These are phyloP conservation scores for Neurospora sp. DNA, from an alignment of 495 filamentous ascomycete genomes.

Conservation along the genomic window DNA sequence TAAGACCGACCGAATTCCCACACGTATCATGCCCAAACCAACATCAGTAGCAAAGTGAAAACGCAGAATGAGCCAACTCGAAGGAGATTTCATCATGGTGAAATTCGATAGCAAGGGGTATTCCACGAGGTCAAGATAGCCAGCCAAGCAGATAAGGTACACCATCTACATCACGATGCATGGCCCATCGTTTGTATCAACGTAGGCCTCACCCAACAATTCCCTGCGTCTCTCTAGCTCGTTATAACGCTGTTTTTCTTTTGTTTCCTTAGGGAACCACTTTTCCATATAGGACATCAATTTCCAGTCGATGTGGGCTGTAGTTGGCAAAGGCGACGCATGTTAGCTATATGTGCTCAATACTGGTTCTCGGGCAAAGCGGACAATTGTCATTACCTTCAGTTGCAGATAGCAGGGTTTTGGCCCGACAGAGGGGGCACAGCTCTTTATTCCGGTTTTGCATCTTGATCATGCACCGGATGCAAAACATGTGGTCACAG, in stretches of 20 bases:
- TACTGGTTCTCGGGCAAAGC: background rate
- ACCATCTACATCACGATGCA: conserved; percentile 28
- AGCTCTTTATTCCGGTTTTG: conserved; percentile 46
- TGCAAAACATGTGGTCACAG: conserved; percentile 62
- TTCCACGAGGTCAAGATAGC: background rate
- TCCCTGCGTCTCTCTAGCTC: conserved; percentile 43
- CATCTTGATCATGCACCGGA: conserved; percentile 60
- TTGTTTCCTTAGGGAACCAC: conserved; percentile 63
- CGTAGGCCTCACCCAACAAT: conserved; percentile 39
- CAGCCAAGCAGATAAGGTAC: background rate
- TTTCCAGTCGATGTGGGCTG: conserved; percentile 50
- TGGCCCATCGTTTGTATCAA: conserved; percentile 30
- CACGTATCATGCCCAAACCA: background rate
- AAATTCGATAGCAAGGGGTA: background rate
- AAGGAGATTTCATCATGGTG: background rate
- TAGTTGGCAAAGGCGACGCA: background rate
- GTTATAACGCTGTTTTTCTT: conserved; percentile 51
- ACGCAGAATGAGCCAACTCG: background rate
- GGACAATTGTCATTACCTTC: conserved; percentile 26
- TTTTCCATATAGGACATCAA: conserved; percentile 26
- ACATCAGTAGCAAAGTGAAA: background rate
- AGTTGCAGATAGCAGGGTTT: conserved; percentile 50
- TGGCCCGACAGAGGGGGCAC: conserved; percentile 59
- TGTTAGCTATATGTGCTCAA: background rate
- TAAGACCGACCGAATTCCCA: background rate